Evolutionary conservation across 1,284 basidiomycete genomes (phyloP).

Genomic region (Gymnopus androsaceus): DNA sequence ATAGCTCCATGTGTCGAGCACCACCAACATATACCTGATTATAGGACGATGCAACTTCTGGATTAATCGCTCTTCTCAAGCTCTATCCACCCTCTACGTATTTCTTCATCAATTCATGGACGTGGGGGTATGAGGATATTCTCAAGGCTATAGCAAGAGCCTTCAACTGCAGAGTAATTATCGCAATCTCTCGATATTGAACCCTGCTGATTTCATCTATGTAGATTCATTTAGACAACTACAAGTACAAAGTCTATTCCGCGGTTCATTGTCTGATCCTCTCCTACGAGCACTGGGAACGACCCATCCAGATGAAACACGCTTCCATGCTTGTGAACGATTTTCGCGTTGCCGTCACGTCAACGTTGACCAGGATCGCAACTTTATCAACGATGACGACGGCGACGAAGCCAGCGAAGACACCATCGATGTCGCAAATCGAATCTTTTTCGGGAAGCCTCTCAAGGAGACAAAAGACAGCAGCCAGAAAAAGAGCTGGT

Average conservation of each 20-base stretch:
- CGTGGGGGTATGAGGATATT: slow-evolving; percentile 89
- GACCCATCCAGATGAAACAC: slow-evolving; percentile 55
- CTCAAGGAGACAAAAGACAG: slow-evolving; percentile 1
- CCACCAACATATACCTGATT: background rate
- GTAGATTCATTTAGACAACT: slow-evolving; percentile 87
- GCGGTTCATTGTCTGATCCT: slow-evolving; percentile 56
- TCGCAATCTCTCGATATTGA: background rate
- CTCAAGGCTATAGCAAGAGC: slow-evolving; percentile 70
- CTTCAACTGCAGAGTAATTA: slow-evolving; percentile 61
- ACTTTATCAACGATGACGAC: background rate
- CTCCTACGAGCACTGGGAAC: slow-evolving; percentile 70
- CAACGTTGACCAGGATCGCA: slow-evolving; percentile 36
- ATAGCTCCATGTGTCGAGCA: background rate
- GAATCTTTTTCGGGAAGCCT: background rate
- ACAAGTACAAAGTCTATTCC: slow-evolving; percentile 75
- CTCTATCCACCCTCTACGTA: slow-evolving; percentile 65
- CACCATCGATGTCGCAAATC: background rate
- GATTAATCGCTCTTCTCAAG: slow-evolving; percentile 69
- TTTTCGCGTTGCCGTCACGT: slow-evolving; percentile 73
- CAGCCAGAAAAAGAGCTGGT: slow-evolving; percentile 49
- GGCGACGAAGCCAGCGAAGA: slow-evolving; percentile 1
- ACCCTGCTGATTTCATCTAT: background rate
- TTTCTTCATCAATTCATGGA: slow-evolving; percentile 93
- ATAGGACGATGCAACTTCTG: slow-evolving; percentile 67
- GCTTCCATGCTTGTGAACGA: slow-evolving; percentile 92